Percentiles rank a stretch among this genome's conserved stretches.
Conservation (phyloP, 2,329 filamentous ascomycete species). For the Xylaria sp. region DNA sequence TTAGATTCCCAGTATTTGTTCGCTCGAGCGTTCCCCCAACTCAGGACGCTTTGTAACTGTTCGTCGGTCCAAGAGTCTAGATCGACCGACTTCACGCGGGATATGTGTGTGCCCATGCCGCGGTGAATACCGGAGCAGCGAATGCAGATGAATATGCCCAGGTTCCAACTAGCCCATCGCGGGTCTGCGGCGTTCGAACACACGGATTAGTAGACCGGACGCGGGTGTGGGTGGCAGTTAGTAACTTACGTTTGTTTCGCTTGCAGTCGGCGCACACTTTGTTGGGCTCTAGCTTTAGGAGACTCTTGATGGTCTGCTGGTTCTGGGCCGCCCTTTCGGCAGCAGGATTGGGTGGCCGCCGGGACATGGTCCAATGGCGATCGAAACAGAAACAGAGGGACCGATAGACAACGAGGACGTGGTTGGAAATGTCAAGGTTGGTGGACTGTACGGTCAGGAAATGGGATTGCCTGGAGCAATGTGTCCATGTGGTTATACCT, state of each 20-base stretch:
- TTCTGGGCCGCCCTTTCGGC: slow-evolving; percentile 93
- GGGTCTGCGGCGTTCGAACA: slow-evolving; percentile 65
- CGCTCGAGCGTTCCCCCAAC: slow-evolving; percentile 93
- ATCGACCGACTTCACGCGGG: slow-evolving; percentile 96
- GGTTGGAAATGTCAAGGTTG: background rate
- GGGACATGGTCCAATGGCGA: slow-evolving; percentile 66
- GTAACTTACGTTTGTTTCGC: slow-evolving; percentile 86
- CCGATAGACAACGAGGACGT: background rate
- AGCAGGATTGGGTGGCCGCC: slow-evolving; percentile 76
- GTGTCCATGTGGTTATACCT: background rate
- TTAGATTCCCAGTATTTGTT: slow-evolving; percentile 99
- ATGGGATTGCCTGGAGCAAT: slow-evolving; percentile 12
- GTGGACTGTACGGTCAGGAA: background rate
- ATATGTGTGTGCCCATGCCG: slow-evolving; percentile 98
- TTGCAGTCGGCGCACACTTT: slow-evolving; percentile 99
- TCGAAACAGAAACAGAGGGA: background rate
- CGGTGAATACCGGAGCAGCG: slow-evolving; percentile 98
- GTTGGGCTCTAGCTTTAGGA: slow-evolving; percentile 93
- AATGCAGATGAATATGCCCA: slow-evolving; percentile 97
- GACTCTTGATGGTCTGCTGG: slow-evolving; percentile 88
- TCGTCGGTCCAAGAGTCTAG: slow-evolving; percentile 99
- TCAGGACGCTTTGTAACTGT: slow-evolving; percentile 89
- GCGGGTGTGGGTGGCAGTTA: background rate
- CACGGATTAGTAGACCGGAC: slow-evolving; percentile 2
- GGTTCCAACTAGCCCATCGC: slow-evolving; percentile 98